Conservation (phyloP, 805 yeast genomes). For the Metschnikowia anglica region DNA sequence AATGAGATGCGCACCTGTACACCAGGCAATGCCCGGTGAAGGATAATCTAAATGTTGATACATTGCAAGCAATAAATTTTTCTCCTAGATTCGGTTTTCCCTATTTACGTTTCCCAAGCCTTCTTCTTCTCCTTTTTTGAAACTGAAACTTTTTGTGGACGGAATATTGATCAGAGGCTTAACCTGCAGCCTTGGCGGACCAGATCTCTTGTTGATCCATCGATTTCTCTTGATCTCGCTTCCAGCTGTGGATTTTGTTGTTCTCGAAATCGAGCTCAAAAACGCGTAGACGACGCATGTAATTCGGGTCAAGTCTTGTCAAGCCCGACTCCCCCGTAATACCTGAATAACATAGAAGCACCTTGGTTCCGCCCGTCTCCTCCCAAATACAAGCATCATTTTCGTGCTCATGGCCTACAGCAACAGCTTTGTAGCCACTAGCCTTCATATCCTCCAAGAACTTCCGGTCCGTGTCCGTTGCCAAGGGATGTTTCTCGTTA, state of each 20-base stretch:
- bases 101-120: neutral
- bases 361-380: conserved; percentile 17
- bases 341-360: conserved; percentile 43
- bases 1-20: conserved; percentile 21
- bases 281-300: conserved; percentile 34
- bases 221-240: conserved; percentile 24
- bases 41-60: neutral
- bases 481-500: conserved; percentile 36
- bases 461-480: conserved; percentile 28
- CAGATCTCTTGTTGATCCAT: conserved; percentile 21
- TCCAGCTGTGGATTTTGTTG: conserved; percentile 37
- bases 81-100: no score
- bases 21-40: conserved; percentile 4
- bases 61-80: no score
- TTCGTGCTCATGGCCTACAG: conserved; percentile 46
- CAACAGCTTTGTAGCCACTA: conserved; percentile 37
- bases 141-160: no score
- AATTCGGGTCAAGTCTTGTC: conserved; percentile 26
- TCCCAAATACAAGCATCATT: conserved; percentile 42
- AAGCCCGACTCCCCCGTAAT: conserved; percentile 39
- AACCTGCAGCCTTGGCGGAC: conserved; percentile 12
- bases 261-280: conserved; percentile 33
- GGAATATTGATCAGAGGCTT: neutral
- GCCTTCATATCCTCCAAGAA: conserved; percentile 35
- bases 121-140: neutral